Percentiles rank a stretch among this genome's conserved stretches.
Conservation (phyloP, 116 monocot genomes). For the Papilionanthe hybrid region DNA sequence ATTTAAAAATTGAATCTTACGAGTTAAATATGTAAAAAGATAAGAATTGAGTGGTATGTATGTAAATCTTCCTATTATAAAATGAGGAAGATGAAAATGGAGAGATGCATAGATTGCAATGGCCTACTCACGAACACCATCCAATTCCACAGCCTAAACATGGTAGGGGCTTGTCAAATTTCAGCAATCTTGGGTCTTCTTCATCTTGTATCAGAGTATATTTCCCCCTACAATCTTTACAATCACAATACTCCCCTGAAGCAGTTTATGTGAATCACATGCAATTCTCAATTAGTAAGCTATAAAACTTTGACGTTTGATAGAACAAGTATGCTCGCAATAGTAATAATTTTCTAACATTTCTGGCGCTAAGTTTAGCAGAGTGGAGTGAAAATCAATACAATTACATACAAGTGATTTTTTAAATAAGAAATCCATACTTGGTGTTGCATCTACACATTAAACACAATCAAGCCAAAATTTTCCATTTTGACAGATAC, state of each 20-base stretch:
- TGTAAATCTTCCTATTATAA: not conserved
- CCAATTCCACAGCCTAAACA: conserved; percentile 92
- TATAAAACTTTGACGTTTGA: not conserved
- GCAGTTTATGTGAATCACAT: not conserved
- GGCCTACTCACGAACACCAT: conserved; percentile 74
- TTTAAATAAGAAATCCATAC: no score
- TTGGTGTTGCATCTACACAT: no score
- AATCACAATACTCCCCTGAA: conserved; percentile 34
- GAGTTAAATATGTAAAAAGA: no score
- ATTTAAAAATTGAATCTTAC: no score
- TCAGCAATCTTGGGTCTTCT: conserved; percentile 55
- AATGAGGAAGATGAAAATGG: not conserved
- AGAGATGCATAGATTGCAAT: not conserved
- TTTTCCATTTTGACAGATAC: no score
- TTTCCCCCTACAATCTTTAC: conserved; percentile 32
- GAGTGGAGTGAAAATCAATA: not conserved
- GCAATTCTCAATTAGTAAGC: conserved; percentile 3
- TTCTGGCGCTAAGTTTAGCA: not conserved
- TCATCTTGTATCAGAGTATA: conserved; percentile 63
- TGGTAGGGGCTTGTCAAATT: conserved; percentile 72
- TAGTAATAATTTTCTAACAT: not conserved
- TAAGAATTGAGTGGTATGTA: no score
- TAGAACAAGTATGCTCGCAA: not conserved
- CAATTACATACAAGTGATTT: not conserved
- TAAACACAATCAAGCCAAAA: no score